A percentile compares a stretch with the other conserved stretches of the same genome.
Conservation (phyloP, 148 eudicot species). For the Rhododendron williamsianum region DNA sequence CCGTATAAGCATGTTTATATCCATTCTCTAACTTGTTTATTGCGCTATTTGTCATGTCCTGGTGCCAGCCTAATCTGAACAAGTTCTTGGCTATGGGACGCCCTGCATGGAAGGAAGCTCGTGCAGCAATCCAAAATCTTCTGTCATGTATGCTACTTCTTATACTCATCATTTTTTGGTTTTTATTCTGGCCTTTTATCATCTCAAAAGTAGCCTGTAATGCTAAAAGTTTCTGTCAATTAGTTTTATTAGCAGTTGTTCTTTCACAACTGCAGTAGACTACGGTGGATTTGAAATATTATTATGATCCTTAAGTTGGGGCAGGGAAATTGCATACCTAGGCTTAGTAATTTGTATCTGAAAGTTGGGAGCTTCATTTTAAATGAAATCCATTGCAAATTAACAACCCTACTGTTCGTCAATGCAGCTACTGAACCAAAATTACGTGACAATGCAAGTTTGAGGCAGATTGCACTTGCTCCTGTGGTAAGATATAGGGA, state of each 20-base stretch:
- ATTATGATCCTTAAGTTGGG: not conserved
- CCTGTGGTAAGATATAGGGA: slow-evolving; percentile 41
- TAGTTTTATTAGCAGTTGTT: not conserved
- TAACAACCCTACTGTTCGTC: not conserved
- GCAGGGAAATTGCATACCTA: not conserved
- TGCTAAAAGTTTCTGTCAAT: not conserved
- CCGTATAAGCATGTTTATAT: not conserved
- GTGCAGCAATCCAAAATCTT: slow-evolving; percentile 73
- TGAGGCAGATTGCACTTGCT: slow-evolving; percentile 65
- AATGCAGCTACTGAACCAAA: slow-evolving; percentile 64
- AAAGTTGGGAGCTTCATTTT: not conserved
- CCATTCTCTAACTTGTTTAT: not conserved
- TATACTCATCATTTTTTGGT: not conserved
- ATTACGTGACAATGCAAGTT: slow-evolving; percentile 61
- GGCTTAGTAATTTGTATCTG: not conserved
- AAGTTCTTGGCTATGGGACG: slow-evolving; percentile 73
- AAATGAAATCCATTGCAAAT: not conserved
- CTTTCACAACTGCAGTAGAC: slow-evolving; percentile 3
- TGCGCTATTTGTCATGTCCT: slow-evolving; percentile 4
- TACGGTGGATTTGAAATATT: not conserved
- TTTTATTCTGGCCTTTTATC: not conserved
- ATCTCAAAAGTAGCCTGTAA: not conserved
- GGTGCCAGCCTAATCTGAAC: slow-evolving; percentile 72
- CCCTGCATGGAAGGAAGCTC: slow-evolving; percentile 98
- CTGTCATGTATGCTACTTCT: slow-evolving; percentile 52